Base-by-base conservation (phyloP, 2,329 filamentous ascomycete genomes). In the Botrytis pseudocinerea region DNA sequence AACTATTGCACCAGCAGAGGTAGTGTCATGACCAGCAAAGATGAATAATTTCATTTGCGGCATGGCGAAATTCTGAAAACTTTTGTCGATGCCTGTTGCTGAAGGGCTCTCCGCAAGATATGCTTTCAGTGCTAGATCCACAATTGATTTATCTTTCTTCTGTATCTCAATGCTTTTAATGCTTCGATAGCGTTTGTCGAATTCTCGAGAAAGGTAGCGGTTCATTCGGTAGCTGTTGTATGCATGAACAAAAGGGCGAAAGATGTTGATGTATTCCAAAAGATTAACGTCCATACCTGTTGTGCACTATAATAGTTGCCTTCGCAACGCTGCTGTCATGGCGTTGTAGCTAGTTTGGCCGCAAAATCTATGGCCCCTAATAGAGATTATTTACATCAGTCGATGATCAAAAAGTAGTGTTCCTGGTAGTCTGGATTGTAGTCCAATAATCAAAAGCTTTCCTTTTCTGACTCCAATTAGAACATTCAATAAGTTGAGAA, bases 1-100 rank as follows among this genome's bases (percentile, higher is more conserved):
- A 40, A 75, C 76, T 18, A 59, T 54, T 25, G 73, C 69, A 32
- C 42, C 73, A 46, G 68, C 73, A 51, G 57, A 54, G 12, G 75
- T 78, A 1, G 78, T 77, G 44, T 79, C 78, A 42, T 78, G 75
- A 3, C 78, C 78, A 14, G 76, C 78, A 61, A 79, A 78, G 28
- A 79, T 65, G 59, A 78, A 78, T 25, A 72, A 28, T 28, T 70
- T 70, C 22, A 73, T 63, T 54, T 73, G 65, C 8, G 35, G 46
- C 54, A 44, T 65, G 7, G 54, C 65, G 7, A 61, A 60, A 40
- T 70, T 57, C 4, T 51, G 60, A 20, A 70, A 70, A 35, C 22
- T 63, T 16, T 46, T 61, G 28, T 70, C 46, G 18, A 61, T 60
- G 3, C 40, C 38, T 12, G 40, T 38, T 35, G 48, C 64, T 2